Conservation (phyloP, 495 filamentous ascomycete genomes). For the Annulohypoxylon bovei region DNA sequence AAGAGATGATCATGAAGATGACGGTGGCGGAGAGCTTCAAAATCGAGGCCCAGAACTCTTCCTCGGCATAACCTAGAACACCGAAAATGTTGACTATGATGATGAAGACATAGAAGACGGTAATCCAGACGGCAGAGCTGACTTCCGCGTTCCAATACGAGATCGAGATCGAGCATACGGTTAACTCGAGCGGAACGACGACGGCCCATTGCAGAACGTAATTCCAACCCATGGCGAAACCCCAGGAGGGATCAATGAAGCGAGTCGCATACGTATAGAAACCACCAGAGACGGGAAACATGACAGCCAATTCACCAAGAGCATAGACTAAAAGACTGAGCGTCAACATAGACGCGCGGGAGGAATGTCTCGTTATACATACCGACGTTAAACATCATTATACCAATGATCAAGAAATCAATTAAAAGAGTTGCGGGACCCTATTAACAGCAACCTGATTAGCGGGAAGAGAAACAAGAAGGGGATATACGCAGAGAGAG, state of each 20-base stretch:
- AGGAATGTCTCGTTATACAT: conserved; percentile 33
- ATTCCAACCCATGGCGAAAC: conserved; percentile 89
- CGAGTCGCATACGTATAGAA: conserved; percentile 74
- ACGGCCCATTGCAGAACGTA: conserved; percentile 74
- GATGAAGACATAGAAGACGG: conserved; percentile 63
- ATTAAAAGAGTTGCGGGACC: conserved; percentile 62
- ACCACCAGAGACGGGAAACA: conserved; percentile 72
- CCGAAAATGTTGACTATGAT: conserved; percentile 76
- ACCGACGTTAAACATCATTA: conserved; percentile 65
- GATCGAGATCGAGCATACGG: conserved; percentile 64
- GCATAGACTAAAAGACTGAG: conserved; percentile 62
- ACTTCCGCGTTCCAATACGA: conserved; percentile 64
- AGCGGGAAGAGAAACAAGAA: not conserved
- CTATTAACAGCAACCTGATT: conserved; percentile 32
- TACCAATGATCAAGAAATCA: conserved; percentile 65
- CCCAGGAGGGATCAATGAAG: conserved; percentile 80
- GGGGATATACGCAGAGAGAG: no score
- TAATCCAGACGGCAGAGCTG: conserved; percentile 72
- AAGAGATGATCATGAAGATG: conserved; percentile 76
- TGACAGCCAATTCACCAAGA: conserved; percentile 76
- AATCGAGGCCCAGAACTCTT: conserved; percentile 61
- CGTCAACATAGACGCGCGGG: conserved; percentile 22
- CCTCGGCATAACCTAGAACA: conserved; percentile 77
- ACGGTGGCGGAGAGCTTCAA: conserved; percentile 71
- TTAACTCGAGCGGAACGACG: conserved; percentile 66